phyloP scores from a whole-genome alignment of 2,329 filamentous ascomycete species.

The Fusarium sp. region DNA sequence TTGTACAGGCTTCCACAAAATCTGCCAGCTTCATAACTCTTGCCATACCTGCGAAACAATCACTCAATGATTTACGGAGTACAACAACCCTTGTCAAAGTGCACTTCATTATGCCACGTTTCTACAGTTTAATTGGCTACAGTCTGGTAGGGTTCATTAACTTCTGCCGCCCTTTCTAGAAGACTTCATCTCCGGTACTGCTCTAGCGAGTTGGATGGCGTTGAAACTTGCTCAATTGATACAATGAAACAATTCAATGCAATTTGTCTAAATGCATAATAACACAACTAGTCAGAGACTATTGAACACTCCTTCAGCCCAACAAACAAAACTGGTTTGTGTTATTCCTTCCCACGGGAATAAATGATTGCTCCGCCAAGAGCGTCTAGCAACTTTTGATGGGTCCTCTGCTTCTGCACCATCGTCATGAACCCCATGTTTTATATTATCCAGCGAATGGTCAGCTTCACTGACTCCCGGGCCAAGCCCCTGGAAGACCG shows the following conservation, averaged over 20 bases:
- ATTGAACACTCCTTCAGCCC: neutral
- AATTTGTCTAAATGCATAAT: neutral
- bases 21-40: neutral
- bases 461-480: conserved; percentile 38
- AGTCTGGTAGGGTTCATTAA: neutral
- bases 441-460: neutral
- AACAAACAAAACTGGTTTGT: neutral
- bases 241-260: neutral
- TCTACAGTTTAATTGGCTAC: conserved; percentile 24
- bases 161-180: conserved; percentile 41
- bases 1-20: neutral
- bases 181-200: conserved; percentile 35
- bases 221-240: conserved; percentile 1
- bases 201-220: conserved; percentile 3
- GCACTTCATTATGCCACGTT: conserved; percentile 1
- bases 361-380: conserved; percentile 17
- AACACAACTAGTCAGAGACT: neutral
- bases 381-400: conserved; percentile 8
- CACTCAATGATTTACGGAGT: neutral
- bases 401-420: neutral
- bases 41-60: neutral
- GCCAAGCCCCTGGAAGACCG: conserved; percentile 48
- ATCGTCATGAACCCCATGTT: neutral
- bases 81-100: conserved; percentile 1
- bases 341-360: conserved; percentile 9